A percentile compares a stretch with the other conserved stretches of the same genome.
These are phyloP conservation scores for Tympanopsis confertula DNA, from an alignment of 2,329 filamentous ascomycete genomes.

Conservation along the genomic window DNA sequence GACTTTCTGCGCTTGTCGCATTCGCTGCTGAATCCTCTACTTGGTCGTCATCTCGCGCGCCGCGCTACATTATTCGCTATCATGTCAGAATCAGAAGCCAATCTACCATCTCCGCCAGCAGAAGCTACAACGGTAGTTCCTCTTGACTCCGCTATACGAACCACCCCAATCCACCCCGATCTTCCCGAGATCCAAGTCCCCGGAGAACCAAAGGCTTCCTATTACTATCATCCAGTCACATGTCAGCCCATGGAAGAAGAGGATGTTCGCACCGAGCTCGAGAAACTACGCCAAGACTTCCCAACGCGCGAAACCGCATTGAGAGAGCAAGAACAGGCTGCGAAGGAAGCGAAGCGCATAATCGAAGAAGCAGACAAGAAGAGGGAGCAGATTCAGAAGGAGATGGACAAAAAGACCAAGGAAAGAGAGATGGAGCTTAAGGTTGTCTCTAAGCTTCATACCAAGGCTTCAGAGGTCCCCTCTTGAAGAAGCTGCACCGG, in stretches of 20 bases:
- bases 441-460: constrained; percentile 25
- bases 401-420: constrained; percentile 26
- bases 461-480: constrained; percentile 13
- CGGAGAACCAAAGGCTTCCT: constrained; percentile 8
- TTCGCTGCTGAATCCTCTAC: too few relatives aligned
- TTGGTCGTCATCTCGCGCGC: too few relatives aligned
- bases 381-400: constrained; percentile 21
- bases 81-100: too few relatives aligned
- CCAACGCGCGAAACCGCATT: constrained; percentile 3
- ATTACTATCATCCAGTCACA: background rate
- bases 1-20: too few relatives aligned
- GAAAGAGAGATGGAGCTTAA: constrained; percentile 27
- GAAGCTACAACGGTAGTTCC: constrained; percentile 15
- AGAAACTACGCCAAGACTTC: background rate
- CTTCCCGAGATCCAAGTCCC: constrained; percentile 25
- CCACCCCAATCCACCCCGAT: constrained; percentile 22
- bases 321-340: constrained; percentile 21
- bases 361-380: constrained; percentile 22
- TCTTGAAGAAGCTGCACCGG: constrained; percentile 8
- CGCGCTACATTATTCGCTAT: too few relatives aligned
- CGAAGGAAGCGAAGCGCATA: constrained; percentile 20
- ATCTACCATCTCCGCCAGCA: constrained; percentile 21
- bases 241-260: background rate
- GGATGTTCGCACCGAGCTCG: background rate
- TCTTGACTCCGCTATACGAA: constrained; percentile 20